These are phyloP conservation scores for Podospora conica DNA, from an alignment of 495 filamentous ascomycete species.

Conservation along the genomic window DNA sequence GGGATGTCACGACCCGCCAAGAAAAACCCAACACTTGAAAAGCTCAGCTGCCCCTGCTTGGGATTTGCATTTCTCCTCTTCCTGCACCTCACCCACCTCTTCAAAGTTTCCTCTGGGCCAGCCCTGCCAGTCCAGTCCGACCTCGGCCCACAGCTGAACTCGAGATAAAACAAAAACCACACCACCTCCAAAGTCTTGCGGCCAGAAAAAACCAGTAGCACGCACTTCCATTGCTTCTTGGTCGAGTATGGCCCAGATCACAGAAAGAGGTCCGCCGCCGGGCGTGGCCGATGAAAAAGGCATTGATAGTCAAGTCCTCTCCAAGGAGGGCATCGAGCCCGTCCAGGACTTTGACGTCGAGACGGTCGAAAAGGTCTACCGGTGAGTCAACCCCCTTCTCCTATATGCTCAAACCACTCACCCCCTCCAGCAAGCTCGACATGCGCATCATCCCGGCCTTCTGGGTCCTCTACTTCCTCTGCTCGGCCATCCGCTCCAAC, in stretches of 20 bases:
- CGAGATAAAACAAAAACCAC: neutral
- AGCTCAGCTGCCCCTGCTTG: neutral
- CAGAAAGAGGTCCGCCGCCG: constrained; percentile 7
- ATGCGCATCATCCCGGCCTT: constrained; percentile 82
- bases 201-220: constrained; percentile 42
- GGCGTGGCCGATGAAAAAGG: constrained; percentile 25
- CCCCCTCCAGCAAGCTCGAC: constrained; percentile 60
- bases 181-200: constrained; percentile 1
- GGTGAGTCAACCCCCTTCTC: constrained; percentile 32
- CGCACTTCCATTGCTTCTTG: constrained; percentile 47
- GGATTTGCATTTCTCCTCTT: neutral
- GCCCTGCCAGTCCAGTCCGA: constrained; percentile 7
- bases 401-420: neutral
- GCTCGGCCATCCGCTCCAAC: constrained; percentile 86
- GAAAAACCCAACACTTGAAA: neutral
- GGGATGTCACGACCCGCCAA: neutral
- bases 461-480: constrained; percentile 90
- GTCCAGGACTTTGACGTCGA: constrained; percentile 42
- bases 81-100: neutral
- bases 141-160: constrained; percentile 14
- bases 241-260: constrained; percentile 41
- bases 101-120: neutral
- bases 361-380: constrained; percentile 58
- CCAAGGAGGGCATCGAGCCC: constrained; percentile 7
- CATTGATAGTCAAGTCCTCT: constrained; percentile 9